Evolutionary conservation across 2,329 filamentous ascomycete species (phyloP).

Genomic region (Alternaria sp.): DNA sequence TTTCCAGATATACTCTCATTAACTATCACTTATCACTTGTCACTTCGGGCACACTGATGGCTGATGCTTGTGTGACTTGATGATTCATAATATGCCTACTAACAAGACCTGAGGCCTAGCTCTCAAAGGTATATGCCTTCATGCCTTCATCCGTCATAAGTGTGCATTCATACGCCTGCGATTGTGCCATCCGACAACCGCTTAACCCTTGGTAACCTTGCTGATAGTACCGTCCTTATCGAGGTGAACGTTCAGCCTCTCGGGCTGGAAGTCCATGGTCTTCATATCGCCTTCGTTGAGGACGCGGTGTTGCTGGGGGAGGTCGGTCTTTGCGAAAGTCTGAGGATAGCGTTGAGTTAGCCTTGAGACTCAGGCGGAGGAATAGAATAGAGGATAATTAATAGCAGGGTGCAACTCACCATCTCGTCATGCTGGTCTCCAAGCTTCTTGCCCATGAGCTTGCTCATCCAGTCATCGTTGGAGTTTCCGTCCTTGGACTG

Average conservation of each 20-base stretch:
- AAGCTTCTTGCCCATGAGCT: conserved; percentile 60
- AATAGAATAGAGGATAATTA: not conserved
- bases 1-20: not conserved
- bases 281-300: conserved; percentile 52
- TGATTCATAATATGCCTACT: not conserved
- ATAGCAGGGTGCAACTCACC: conserved; percentile 26
- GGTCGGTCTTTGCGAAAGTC: conserved; percentile 59
- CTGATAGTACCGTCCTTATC: conserved; percentile 56
- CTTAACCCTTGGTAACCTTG: conserved; percentile 56
- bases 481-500: conserved; percentile 45
- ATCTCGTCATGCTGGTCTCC: conserved; percentile 55
- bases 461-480: conserved; percentile 53
- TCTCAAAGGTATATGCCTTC: not conserved
- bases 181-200: not conserved
- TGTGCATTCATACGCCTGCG: not conserved
- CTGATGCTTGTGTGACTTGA: not conserved
- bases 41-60: not conserved
- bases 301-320: conserved; percentile 56
- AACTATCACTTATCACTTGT: not conserved
- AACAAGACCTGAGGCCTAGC: not conserved
- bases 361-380: not conserved
- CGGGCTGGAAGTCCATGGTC: conserved; percentile 57
- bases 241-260: conserved; percentile 58
- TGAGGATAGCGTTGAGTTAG: conserved; percentile 15
- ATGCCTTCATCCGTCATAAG: not conserved